Conservation (phyloP, 2,329 filamentous ascomycete species). For the Cladosporium sp. region DNA sequence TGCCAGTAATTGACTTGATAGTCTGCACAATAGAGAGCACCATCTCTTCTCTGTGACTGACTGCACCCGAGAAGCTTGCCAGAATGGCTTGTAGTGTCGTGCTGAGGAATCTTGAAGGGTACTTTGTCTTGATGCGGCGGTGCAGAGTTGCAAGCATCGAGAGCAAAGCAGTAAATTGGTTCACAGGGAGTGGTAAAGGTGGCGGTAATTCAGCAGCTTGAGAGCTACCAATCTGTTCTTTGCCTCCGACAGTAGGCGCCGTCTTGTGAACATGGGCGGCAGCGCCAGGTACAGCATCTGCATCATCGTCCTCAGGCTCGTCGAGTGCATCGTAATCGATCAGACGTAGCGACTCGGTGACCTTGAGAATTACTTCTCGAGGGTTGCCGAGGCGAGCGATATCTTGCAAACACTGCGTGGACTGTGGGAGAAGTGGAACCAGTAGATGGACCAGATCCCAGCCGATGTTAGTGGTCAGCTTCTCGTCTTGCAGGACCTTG, state of each 20-base stretch:
- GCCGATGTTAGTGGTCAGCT: slow-evolving; percentile 70
- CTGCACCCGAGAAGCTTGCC: slow-evolving; percentile 58
- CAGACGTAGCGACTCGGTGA: slow-evolving; percentile 66
- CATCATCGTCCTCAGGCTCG: slow-evolving; percentile 54
- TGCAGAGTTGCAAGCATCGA: slow-evolving; percentile 70
- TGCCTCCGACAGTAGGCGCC: slow-evolving; percentile 15
- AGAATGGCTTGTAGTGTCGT: slow-evolving; percentile 70
- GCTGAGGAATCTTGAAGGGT: slow-evolving; percentile 73
- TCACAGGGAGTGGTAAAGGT: slow-evolving; percentile 37
- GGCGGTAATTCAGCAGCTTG: slow-evolving; percentile 24
- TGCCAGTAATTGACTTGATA: slow-evolving; percentile 63
- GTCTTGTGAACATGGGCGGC: slow-evolving; percentile 24
- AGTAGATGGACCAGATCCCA: slow-evolving; percentile 80
- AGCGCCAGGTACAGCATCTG: slow-evolving; percentile 22
- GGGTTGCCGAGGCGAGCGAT: slow-evolving; percentile 76
- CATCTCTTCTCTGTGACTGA: slow-evolving; percentile 56
- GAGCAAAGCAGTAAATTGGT: slow-evolving; percentile 65
- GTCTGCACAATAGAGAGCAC: slow-evolving; percentile 68
- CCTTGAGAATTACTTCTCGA: slow-evolving; percentile 74
- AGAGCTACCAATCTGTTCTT: slow-evolving; percentile 1
- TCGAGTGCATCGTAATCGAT: slow-evolving; percentile 46
- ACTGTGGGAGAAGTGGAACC: slow-evolving; percentile 59
- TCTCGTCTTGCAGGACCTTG: slow-evolving; percentile 62
- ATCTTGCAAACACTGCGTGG: slow-evolving; percentile 67
- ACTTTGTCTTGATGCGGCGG: slow-evolving; percentile 69